Conservation (phyloP, 1,139 yeast genomes). For the Taphrina betulina region DNA sequence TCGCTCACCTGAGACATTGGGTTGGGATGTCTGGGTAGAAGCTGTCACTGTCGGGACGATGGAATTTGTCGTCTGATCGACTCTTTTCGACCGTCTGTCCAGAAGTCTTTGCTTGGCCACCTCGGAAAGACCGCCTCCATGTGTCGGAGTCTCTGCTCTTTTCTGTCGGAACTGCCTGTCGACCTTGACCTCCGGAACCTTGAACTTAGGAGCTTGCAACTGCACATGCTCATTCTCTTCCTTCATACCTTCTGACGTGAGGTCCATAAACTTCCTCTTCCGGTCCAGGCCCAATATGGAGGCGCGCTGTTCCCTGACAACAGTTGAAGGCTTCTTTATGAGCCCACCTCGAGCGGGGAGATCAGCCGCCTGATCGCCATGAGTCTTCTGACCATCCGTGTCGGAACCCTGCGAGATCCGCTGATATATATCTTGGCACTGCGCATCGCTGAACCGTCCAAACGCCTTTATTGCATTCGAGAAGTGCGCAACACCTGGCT, state of each 20-base stretch:
- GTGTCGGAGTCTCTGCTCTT: conserved; percentile 38
- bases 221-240: conserved; percentile 5
- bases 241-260: background rate
- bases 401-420: background rate
- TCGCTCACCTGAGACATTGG: background rate
- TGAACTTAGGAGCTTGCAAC: conserved; percentile 20
- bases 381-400: background rate
- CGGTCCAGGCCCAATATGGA: conserved; percentile 15
- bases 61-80: conserved; percentile 3
- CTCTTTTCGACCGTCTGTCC: conserved; percentile 27
- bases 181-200: conserved; percentile 7
- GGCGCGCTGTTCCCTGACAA: background rate
- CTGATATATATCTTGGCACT: conserved; percentile 9
- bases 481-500: conserved; percentile 26
- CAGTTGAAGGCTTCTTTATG: conserved; percentile 10
- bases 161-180: conserved; percentile 32
- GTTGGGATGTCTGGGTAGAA: conserved; percentile 3
- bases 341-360: conserved; percentile 16
- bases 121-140: conserved; percentile 37
- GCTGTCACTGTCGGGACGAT: background rate
- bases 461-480: conserved; percentile 30
- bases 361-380: background rate
- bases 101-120: conserved; percentile 37
- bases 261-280: conserved; percentile 18
- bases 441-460: conserved; percentile 28